phyloP scores from a whole-genome alignment of 768 basidiomycete species.

The Brasilioporus rufonigricans region DNA sequence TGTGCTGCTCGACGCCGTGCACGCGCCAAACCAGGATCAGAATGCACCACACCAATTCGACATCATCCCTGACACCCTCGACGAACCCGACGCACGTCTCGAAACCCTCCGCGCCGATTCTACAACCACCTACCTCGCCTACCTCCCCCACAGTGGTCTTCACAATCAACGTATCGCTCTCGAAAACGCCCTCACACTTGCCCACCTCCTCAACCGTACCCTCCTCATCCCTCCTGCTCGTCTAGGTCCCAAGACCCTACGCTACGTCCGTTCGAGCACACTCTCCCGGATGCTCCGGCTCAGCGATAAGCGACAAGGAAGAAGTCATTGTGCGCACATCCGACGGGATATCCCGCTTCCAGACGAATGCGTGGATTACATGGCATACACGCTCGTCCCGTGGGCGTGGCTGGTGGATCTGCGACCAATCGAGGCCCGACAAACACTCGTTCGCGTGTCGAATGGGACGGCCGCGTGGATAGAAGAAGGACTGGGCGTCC shows the following conservation, averaged over 20 bases:
- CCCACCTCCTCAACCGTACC: constrained; percentile 69
- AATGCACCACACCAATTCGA: constrained; percentile 1
- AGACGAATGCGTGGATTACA: constrained; percentile 60
- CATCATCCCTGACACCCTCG: constrained; percentile 32
- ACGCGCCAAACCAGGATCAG: neutral
- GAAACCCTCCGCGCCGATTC: constrained; percentile 14
- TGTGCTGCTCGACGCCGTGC: no score
- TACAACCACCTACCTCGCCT: constrained; percentile 56
- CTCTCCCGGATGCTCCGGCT: constrained; percentile 45
- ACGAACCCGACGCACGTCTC: constrained; percentile 17
- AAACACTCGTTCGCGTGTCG: constrained; percentile 47
- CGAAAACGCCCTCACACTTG: constrained; percentile 79
- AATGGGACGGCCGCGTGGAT: constrained; percentile 42
- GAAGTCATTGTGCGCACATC: constrained; percentile 48
- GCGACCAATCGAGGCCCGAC: constrained; percentile 33
- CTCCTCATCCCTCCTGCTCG: constrained; percentile 75
- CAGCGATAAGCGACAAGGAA: constrained; percentile 48
- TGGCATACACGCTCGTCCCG: constrained; percentile 58
- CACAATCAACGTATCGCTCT: constrained; percentile 87
- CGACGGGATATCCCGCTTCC: constrained; percentile 38
- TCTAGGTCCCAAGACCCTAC: constrained; percentile 58
- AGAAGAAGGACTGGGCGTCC: constrained; percentile 23
- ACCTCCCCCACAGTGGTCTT: constrained; percentile 81
- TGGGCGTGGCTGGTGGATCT: constrained; percentile 74
- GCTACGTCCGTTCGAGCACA: constrained; percentile 54